phyloP scores from a whole-genome alignment of 2,329 filamentous ascomycete species.

The Cordyceps pruinosa region DNA sequence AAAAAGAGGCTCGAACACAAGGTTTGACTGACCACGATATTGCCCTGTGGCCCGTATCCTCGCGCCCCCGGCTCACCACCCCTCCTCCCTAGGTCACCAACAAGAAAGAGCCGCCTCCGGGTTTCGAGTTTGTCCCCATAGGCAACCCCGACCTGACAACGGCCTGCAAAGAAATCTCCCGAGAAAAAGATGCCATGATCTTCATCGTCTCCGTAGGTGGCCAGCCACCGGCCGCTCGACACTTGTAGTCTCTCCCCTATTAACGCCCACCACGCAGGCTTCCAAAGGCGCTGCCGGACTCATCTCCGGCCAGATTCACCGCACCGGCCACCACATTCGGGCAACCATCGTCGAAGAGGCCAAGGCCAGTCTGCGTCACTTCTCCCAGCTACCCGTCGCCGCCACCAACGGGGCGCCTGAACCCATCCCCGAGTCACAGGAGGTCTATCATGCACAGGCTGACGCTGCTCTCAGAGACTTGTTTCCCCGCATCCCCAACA shows the following conservation, averaged over 20 bases:
- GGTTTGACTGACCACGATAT: slow-evolving; percentile 32
- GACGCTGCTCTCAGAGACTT: slow-evolving; percentile 56
- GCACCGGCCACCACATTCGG: slow-evolving; percentile 55
- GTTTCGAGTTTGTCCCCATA: slow-evolving; percentile 56
- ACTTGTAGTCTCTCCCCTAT: slow-evolving; percentile 13
- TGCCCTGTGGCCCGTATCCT: background rate
- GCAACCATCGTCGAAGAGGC: slow-evolving; percentile 54
- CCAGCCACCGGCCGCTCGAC: slow-evolving; percentile 17
- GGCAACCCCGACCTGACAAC: slow-evolving; percentile 55
- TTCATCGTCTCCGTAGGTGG: slow-evolving; percentile 50
- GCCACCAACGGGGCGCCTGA: slow-evolving; percentile 37
- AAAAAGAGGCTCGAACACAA: slow-evolving; percentile 58
- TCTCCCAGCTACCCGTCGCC: slow-evolving; percentile 17
- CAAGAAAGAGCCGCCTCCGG: slow-evolving; percentile 46
- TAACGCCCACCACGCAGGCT: slow-evolving; percentile 18
- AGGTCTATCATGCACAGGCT: slow-evolving; percentile 55
- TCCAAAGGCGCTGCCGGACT: slow-evolving; percentile 27
- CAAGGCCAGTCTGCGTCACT: slow-evolving; percentile 22
- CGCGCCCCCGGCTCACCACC: slow-evolving; percentile 14
- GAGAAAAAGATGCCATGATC: slow-evolving; percentile 55
- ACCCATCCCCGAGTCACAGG: slow-evolving; percentile 52
- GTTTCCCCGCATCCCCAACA: slow-evolving; percentile 59
- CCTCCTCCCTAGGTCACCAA: slow-evolving; percentile 42
- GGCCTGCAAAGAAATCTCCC: slow-evolving; percentile 58
- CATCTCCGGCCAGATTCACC: slow-evolving; percentile 47